Base-by-base conservation (phyloP, 148 eudicot species). In the Fagopyrum tataricum region DNA sequence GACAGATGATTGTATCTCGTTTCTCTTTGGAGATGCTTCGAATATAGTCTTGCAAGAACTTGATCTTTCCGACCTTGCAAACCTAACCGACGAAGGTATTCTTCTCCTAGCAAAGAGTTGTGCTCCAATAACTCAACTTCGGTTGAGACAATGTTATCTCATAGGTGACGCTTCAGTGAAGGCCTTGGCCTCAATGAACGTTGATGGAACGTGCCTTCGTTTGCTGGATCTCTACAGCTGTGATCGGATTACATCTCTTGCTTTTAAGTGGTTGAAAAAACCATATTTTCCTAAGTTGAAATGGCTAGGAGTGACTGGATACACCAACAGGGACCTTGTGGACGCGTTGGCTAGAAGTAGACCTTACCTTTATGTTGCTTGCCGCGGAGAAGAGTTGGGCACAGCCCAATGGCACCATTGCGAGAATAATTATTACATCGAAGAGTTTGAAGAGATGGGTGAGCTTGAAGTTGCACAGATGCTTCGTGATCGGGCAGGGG, bases 171-270 rank as follows among this genome's bases (percentile, higher is more conserved):
- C 90, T 56, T 85, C 98, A 4, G 92, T 95, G 13, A 87, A 84
- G 91, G 93, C 90, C 53, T 79, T 95, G 74, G 98, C 98, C 39
- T 94, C 98, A 0, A 89, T 91, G 97, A 86, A 85, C 75, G 85
- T 85, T 39, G 90, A 88, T 21, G 96, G 98, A 56, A 94, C 89
- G 76, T 82, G 82, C 53, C 84, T 95, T 78, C 81, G 85, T 61
- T 26, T 87, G 82, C 75, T 95, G 85, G 98, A 95, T 83, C 82
- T 95, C 24, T 91, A 84, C 74, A 91, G 90, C 55, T 95, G 98
- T 73, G 93, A 97, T n/a, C 91, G 97, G 26, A 83, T 95, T 41
- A 85, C 96, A 1, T 84, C 85, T n/a, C 86, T 91, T 39, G 72
- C 97, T 41, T 91, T 91, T 67, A 80, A 84, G 44, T 95, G 98